A percentile compares a stretch with the other conserved stretches of the same genome.
These are phyloP conservation scores for Zelopaecilomyces penicillatus DNA, from an alignment of 2,329 filamentous ascomycete genomes.

Conservation along the genomic window DNA sequence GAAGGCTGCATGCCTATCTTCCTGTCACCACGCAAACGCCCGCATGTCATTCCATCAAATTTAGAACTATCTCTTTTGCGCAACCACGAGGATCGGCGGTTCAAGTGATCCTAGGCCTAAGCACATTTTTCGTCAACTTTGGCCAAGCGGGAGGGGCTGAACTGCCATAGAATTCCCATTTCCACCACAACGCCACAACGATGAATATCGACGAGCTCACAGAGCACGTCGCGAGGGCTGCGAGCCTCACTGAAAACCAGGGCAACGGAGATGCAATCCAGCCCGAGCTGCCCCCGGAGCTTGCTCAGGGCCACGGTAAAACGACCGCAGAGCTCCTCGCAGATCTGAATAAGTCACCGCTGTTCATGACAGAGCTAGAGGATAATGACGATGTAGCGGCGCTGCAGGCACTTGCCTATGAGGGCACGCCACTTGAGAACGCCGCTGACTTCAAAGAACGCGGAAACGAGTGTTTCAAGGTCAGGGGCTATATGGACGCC, in stretches of 20 bases:
- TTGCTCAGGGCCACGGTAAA: constrained; percentile 33
- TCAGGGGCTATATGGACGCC: constrained; percentile 69
- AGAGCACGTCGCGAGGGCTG: constrained; percentile 30
- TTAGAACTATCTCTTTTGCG: no score
- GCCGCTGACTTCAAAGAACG: constrained; percentile 79
- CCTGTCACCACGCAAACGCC: no score
- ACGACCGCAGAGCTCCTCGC: constrained; percentile 47
- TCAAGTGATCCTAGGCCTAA: no score
- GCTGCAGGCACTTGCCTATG: constrained; percentile 81
- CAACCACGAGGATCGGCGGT: no score
- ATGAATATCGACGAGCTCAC: constrained; percentile 37
- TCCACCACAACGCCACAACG: constrained; percentile 4
- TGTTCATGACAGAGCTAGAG: constrained; percentile 94
- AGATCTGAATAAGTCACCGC: constrained; percentile 56
- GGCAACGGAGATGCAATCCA: constrained; percentile 16
- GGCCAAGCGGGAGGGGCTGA: background rate
- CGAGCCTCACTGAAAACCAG: constrained; percentile 14
- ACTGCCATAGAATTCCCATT: constrained; percentile 3
- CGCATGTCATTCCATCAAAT: no score
- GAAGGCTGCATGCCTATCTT: no score
- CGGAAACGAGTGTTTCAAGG: constrained; percentile 80
- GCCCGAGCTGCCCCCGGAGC: constrained; percentile 39
- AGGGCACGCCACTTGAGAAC: constrained; percentile 80
- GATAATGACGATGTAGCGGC: constrained; percentile 82
- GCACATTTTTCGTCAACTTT: no score